phyloP scores from a whole-genome alignment of 345 rosid genomes.

The Brassica rapa region DNA sequence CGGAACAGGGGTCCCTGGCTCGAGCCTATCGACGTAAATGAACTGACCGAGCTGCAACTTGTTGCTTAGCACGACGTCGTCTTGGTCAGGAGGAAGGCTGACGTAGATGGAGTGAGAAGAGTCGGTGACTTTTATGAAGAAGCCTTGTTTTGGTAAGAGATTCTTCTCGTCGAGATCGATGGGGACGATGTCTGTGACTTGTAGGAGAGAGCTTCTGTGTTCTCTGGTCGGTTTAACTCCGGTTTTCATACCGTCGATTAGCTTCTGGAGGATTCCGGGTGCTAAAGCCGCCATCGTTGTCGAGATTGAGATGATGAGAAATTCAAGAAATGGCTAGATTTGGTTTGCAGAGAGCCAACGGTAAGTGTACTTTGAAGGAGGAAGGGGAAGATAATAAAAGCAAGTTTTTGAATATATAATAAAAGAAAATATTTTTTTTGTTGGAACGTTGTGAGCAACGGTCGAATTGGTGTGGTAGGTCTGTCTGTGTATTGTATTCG shows the following conservation, averaged over 20 bases:
- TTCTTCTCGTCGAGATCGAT: conserved; percentile 90
- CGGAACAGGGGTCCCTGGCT: conserved; percentile 94
- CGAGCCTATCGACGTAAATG: conserved; percentile 78
- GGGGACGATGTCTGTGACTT: conserved; percentile 92
- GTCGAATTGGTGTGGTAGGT: conserved; percentile 38
- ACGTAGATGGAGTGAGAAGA: conserved; percentile 91
- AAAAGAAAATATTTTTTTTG: not conserved
- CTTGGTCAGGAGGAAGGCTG: conserved; percentile 79
- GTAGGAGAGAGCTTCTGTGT: conserved; percentile 84
- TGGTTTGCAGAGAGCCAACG: conserved; percentile 26
- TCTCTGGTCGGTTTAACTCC: conserved; percentile 85
- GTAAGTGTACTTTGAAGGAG: conserved; percentile 27
- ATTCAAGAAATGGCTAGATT: conserved; percentile 20
- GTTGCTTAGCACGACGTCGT: conserved; percentile 81
- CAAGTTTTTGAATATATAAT: not conserved
- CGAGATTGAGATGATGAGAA: not conserved
- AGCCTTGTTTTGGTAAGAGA: conserved; percentile 89
- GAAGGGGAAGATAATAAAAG: not conserved
- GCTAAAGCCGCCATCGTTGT: conserved; percentile 71
- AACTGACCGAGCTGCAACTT: conserved; percentile 95
- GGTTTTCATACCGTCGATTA: conserved; percentile 79
- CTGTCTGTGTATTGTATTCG: conserved; percentile 21
- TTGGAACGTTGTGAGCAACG: conserved; percentile 38
- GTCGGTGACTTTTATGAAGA: conserved; percentile 90
- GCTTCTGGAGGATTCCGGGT: conserved; percentile 77